Evolutionary conservation across 2,329 filamentous ascomycete species (phyloP), one percentile per base, ranked within the genome.

Genomic region (Fusarium phyllophilum): DNA sequence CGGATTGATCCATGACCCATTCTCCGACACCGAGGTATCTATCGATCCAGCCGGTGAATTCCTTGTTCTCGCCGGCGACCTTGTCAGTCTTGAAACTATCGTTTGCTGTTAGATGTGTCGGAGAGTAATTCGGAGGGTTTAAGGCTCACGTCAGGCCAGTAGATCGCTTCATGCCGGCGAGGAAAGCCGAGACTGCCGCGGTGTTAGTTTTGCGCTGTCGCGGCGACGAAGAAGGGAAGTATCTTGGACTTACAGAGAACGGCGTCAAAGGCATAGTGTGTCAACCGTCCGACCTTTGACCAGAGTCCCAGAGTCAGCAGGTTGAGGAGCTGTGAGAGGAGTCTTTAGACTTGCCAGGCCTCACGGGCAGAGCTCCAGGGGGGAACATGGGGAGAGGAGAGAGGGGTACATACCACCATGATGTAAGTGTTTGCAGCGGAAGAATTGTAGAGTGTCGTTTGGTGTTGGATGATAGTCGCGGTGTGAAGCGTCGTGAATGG

Each of bases 1-100:
- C 94, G 36, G 95, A 97, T 86, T 97, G 93, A 83, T 99, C 96
- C 95, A 99, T 97, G 74, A 98, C 93, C 90, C 95, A 97, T 86
- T 99, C 96, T 78, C 96, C 96, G 24, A 98, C 92, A 72, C 94
- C 94, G 48, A 98, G 91, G 83, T 98, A 98, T 82, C 93, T 96
- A 80, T 96, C 93, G 76, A 98, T 90, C 95, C 95, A 98, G 80
- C 91, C 92, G 82, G 93, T 92, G 77, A 96, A 84, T 72, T 95
- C 92, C 82, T 94, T 93, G 83, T 91, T 96, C 66, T 97, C 94
- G 81, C 87, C 86, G 38, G 92, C 89, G 79, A 97, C 89, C 77
- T 92, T 91, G 75, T 98, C 95, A 79, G 93, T 92, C 86, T 95
- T 94, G 85, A 99, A 89, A 88, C 96, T 98, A 84, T 81, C 82